Percentiles rank a stretch among this genome's conserved stretches.
These are phyloP conservation scores for Backusella circina DNA, from an alignment of 192 early-diverging fungal genomes.

Conservation along the genomic window DNA sequence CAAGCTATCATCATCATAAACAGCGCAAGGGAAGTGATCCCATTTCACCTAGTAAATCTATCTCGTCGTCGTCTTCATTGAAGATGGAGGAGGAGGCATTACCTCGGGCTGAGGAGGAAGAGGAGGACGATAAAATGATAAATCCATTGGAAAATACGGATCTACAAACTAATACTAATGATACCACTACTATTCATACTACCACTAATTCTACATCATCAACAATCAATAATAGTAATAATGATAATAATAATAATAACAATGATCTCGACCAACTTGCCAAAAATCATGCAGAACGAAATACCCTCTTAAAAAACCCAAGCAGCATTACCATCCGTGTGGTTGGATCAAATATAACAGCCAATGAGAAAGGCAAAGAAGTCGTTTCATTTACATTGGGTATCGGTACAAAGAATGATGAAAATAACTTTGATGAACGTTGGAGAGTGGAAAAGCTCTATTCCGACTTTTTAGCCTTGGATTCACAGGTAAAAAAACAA, in stretches of 20 bases:
- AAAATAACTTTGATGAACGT: slow-evolving; percentile 45
- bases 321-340: slow-evolving; percentile 30
- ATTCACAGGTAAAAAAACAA: slow-evolving; percentile 60
- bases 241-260: background rate
- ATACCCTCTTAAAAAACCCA: background rate
- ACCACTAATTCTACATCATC: background rate
- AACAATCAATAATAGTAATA: background rate
- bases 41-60: background rate
- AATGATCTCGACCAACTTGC: background rate
- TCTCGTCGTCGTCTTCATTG: background rate
- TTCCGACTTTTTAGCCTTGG: slow-evolving; percentile 79
- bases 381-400: slow-evolving; percentile 57
- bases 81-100: too few relatives aligned
- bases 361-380: slow-evolving; percentile 79
- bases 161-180: background rate
- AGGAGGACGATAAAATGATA: too few relatives aligned
- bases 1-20: background rate
- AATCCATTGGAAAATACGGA: background rate
- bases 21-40: background rate
- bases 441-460: slow-evolving; percentile 90
- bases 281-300: background rate
- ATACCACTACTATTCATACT: background rate
- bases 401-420: slow-evolving; percentile 23
- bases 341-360: slow-evolving; percentile 55
- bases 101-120: too few relatives aligned